phyloP scores from a whole-genome alignment of 2,329 filamentous ascomycete species.

The Fusarium sp. region DNA sequence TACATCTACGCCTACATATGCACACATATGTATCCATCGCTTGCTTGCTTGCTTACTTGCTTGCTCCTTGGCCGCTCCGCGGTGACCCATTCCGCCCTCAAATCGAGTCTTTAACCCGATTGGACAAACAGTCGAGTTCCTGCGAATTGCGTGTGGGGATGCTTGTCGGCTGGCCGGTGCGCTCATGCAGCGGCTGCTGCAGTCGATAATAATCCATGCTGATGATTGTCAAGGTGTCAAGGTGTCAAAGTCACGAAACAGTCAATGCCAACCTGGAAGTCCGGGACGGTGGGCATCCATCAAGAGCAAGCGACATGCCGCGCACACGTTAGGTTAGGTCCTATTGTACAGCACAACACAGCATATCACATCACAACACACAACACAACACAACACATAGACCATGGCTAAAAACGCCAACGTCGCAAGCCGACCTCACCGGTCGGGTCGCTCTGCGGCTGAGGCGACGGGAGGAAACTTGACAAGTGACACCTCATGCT shows the following conservation, averaged over 20 bases:
- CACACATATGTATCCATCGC: not conserved
- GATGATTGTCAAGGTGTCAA: constrained; percentile 11
- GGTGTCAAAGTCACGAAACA: constrained; percentile 1
- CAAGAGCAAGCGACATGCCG: not conserved
- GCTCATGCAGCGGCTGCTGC: constrained; percentile 1
- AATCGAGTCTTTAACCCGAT: constrained; percentile 20
- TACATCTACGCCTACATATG: not conserved
- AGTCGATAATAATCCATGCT: constrained; percentile 27
- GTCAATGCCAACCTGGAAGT: constrained; percentile 31
- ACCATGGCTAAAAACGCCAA: not conserved
- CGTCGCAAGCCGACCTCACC: not conserved
- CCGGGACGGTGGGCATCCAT: constrained; percentile 1
- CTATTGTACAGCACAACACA: constrained; percentile 1
- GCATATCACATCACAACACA: too few species aligned
- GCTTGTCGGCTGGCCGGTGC: constrained; percentile 1
- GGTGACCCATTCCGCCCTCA: constrained; percentile 12
- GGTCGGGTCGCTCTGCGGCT: constrained; percentile 5
- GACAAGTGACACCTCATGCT: constrained; percentile 3
- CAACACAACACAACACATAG: not conserved
- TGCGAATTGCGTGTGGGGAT: constrained; percentile 27
- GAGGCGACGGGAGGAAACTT: not conserved
- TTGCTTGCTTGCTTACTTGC: not conserved
- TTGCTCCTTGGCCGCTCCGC: constrained; percentile 5
- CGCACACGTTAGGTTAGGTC: not conserved
- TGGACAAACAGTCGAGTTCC: not conserved